Conservation (phyloP, 2,329 filamentous ascomycete genomes). For the Penicillium sp. region DNA sequence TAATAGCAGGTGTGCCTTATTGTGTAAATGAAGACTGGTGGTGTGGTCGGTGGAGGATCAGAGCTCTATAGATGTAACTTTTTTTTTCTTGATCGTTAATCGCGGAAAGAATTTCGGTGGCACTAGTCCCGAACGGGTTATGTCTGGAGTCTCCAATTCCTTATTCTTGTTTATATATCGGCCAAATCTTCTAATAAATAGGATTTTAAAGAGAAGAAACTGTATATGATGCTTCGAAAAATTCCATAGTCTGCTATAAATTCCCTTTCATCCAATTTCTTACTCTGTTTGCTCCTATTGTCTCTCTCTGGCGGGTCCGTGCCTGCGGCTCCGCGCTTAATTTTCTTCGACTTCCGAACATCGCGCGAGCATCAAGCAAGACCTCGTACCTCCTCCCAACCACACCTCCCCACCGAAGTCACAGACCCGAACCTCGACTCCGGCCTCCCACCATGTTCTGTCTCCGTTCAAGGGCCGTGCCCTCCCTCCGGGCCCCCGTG, state of each 20-base stretch:
- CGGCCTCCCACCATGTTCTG: conserved; percentile 31
- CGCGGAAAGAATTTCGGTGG: conserved; percentile 14
- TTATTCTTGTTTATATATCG: not conserved
- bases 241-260: not conserved
- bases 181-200: not conserved
- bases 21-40: not conserved
- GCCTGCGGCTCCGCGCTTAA: conserved; percentile 34
- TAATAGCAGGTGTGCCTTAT: not conserved
- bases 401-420: not conserved
- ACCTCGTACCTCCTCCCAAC: not conserved
- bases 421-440: not conserved
- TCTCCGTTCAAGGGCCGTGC: conserved; percentile 34
- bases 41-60: conserved; percentile 11
- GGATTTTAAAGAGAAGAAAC: not conserved
- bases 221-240: not conserved
- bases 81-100: conserved; percentile 1
- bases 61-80: conserved; percentile 15
- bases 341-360: conserved; percentile 32
- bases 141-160: not conserved
- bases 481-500: conserved; percentile 27
- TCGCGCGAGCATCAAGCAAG: conserved; percentile 16
- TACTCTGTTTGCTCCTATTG: not conserved
- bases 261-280: not conserved
- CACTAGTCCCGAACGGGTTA: conserved; percentile 27
- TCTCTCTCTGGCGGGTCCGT: conserved; percentile 27